phyloP scores from a whole-genome alignment of 352 stramenopile species.

The Globisporangium acanthophoron region DNA sequence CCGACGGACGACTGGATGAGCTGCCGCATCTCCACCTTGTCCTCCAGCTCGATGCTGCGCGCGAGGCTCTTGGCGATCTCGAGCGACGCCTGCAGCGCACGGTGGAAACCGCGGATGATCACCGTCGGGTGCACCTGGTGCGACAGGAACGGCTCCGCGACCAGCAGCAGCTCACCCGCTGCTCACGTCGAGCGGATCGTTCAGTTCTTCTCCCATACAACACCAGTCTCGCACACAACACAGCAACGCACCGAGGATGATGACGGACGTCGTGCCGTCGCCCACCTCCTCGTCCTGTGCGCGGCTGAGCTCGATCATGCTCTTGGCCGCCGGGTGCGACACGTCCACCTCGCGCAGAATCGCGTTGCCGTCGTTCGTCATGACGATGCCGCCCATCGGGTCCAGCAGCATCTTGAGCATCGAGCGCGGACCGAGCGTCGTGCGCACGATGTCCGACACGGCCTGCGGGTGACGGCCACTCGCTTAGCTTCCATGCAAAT shows the following conservation, averaged over 20 bases:
- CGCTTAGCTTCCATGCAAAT: background rate
- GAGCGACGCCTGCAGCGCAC: conserved; percentile 80
- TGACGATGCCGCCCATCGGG: conserved; percentile 99
- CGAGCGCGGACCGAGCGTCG: conserved; percentile 96
- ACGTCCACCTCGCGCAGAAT: conserved; percentile 99
- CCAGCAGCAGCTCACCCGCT: conserved; percentile 96
- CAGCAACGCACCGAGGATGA: conserved; percentile 91
- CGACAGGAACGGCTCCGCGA: conserved; percentile 96
- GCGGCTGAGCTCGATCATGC: conserved; percentile 99
- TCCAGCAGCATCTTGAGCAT: conserved; percentile 99
- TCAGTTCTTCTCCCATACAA: too few relatives aligned
- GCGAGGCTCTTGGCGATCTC: conserved; percentile 92
- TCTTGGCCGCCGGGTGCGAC: conserved; percentile 97
- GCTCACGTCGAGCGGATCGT: background rate
- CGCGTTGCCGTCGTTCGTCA: conserved; percentile 99
- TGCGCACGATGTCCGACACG: conserved; percentile 98
- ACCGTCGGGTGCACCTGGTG: conserved; percentile 98
- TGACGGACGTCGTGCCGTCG: conserved; percentile 99
- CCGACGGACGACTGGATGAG: conserved; percentile 96
- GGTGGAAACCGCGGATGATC: conserved; percentile 95
- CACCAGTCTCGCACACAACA: background rate
- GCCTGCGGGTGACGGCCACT: conserved; percentile 33
- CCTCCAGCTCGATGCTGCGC: conserved; percentile 92
- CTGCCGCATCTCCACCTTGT: conserved; percentile 94
- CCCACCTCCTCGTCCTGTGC: conserved; percentile 99